These are phyloP conservation scores for Fusarium foetens DNA, from an alignment of 2,329 filamentous ascomycete species.

Conservation along the genomic window DNA sequence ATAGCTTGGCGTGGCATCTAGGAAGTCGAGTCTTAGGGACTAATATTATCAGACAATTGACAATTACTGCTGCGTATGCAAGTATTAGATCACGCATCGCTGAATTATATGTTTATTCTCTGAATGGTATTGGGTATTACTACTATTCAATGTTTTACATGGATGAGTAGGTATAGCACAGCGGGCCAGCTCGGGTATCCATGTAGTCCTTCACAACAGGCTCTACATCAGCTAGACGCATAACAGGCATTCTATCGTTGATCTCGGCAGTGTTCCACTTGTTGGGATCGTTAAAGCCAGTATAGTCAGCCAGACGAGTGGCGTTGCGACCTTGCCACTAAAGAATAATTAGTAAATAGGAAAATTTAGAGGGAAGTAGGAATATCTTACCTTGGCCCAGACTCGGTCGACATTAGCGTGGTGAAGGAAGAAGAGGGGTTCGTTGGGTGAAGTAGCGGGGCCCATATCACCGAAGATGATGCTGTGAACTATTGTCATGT, in stretches of 20 bases:
- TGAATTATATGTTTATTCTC: too few species aligned
- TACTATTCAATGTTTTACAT: neutral
- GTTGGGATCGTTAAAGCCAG: neutral
- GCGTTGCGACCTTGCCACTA: slow-evolving; percentile 19
- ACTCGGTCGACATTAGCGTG: slow-evolving; percentile 44
- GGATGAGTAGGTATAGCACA: slow-evolving; percentile 27
- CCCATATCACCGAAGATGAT: slow-evolving; percentile 42
- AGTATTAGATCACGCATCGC: too few species aligned
- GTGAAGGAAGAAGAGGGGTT: slow-evolving; percentile 45
- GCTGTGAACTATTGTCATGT: slow-evolving; percentile 1
- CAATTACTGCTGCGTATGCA: neutral
- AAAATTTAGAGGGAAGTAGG: rapidly evolving
- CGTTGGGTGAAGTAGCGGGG: slow-evolving; percentile 42
- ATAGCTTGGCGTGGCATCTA: too few species aligned
- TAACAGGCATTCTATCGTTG: neutral
- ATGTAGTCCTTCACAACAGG: slow-evolving; percentile 24
- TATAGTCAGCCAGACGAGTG: slow-evolving; percentile 11
- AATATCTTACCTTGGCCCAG: slow-evolving; percentile 10
- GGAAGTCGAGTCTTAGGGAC: neutral
- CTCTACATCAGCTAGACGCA: neutral
- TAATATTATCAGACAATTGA: neutral
- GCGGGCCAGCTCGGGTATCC: slow-evolving; percentile 6
- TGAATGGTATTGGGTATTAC: neutral
- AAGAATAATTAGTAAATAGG: neutral
- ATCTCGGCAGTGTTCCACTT: neutral